Conservation (phyloP, 2,329 filamentous ascomycete genomes). For the Ophiocordyceps unilateralis region DNA sequence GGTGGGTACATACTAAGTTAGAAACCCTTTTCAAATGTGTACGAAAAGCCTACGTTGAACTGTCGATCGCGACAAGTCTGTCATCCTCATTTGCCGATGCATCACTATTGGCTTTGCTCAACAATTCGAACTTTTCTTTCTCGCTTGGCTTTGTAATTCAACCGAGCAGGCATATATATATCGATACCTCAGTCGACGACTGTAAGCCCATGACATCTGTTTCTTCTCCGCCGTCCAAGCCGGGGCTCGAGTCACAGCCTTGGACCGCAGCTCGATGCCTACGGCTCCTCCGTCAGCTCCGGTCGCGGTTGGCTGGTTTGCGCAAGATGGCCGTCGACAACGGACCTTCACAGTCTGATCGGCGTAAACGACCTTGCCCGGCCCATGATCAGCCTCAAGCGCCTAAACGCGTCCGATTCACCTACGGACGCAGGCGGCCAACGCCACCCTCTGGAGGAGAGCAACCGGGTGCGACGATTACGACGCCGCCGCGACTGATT, state of each 20-base stretch:
- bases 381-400: slow-evolving; percentile 2
- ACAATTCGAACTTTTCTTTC: too few relatives aligned
- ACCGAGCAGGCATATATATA: too few relatives aligned
- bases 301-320: slow-evolving; percentile 23
- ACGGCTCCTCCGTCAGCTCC: slow-evolving; percentile 27
- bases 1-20: too few relatives aligned
- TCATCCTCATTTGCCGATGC: too few relatives aligned
- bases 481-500: slow-evolving; percentile 11
- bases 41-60: too few relatives aligned
- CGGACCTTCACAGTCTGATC: slow-evolving; percentile 1
- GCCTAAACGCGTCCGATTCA: slow-evolving; percentile 13
- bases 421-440: slow-evolving; percentile 10
- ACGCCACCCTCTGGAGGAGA: background rate
- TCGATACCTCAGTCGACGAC: too few relatives aligned
- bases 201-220: background rate
- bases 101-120: too few relatives aligned
- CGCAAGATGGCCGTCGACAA: slow-evolving; percentile 15
- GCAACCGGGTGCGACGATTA: background rate
- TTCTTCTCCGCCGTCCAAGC: background rate
- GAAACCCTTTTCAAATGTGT: too few relatives aligned
- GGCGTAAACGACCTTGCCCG: slow-evolving; percentile 8
- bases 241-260: slow-evolving; percentile 9
- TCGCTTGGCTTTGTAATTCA: too few relatives aligned
- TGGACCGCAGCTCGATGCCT: slow-evolving; percentile 32
- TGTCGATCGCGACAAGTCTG: too few relatives aligned